phyloP scores from a whole-genome alignment of 345 rosid species.

The Salix udensis region DNA sequence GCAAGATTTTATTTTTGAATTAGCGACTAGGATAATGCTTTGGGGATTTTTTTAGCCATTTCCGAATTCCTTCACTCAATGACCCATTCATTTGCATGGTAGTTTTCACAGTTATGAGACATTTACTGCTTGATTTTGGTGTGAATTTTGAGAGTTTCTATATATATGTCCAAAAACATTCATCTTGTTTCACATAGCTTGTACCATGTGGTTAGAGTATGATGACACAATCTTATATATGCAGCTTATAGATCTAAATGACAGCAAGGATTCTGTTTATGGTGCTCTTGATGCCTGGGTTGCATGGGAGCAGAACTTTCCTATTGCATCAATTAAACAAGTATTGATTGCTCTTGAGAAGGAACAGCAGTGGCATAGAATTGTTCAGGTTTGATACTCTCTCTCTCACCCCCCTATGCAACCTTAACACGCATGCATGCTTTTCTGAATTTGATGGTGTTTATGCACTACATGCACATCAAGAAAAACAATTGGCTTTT shows the following conservation, averaged over 20 bases:
- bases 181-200: not conserved
- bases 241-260: slow-evolving; percentile 74
- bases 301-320: slow-evolving; percentile 89
- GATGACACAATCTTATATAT: not conserved
- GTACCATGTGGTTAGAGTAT: not conserved
- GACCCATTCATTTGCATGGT: not conserved
- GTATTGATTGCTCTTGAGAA: slow-evolving; percentile 70
- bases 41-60: no score
- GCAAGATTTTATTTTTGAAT: not conserved
- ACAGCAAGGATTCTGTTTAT: slow-evolving; percentile 77
- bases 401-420: not conserved
- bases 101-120: not conserved
- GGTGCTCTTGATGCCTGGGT: slow-evolving; percentile 96
- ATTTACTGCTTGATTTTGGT: not conserved
- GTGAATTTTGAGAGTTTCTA: not conserved
- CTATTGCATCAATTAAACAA: slow-evolving; percentile 64
- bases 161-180: not conserved
- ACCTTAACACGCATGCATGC: not conserved
- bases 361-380: slow-evolving; percentile 83
- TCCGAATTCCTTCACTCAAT: no score
- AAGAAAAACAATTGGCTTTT: not conserved
- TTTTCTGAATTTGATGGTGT: not conserved
- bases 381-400: slow-evolving; percentile 60
- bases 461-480: not conserved
- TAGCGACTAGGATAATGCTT: no score